Base-by-base conservation (phyloP, 257 asterid genomes). In the Fraxinus excelsior region DNA sequence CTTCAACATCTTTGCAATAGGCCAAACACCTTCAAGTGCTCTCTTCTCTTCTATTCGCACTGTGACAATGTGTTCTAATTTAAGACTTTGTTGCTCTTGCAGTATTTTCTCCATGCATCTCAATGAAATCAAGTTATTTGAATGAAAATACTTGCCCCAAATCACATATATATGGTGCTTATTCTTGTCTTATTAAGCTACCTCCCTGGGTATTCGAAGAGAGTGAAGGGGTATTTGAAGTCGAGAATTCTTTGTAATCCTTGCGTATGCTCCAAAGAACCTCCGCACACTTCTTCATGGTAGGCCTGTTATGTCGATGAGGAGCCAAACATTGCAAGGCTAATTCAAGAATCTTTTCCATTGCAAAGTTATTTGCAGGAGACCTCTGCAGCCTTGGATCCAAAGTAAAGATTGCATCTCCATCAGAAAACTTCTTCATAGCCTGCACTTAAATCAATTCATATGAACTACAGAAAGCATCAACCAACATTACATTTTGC, bases 181-280 rank as follows among this genome's bases (percentile, higher is more conserved):
- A 72, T 49, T 84, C 80, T 70, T 80, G 51, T 65, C 68, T 62
- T 5, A 76, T 66, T 34, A 19, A 71, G 23, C 51, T 65, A 64
- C 77, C 60, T 56, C 25, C 70, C 14, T 68, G 51, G 16, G 76
- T 53, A 13, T 70, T 34, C 18, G 58, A 74, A 64, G 84, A 71
- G 42, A 34, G 72, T 6, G 78, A 74, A 37, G 35, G 56, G 49
- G 16, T 74, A 49, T 81, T 82, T 8, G 80, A 79, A 74, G 82
- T 72, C 3, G 79, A 80, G 25, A 87, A 83, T 74, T 91, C 96
- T 72, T 80, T 78, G 85, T 87, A 86, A 78, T 91, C 96, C 80
- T 90, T 95, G 64, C 99, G 92, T 77, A 95, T 86, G 67, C 88
- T 71, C 99, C 99, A 95, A 23, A 95, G 96, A 81, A 88, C 79